A percentile compares a stretch with the other conserved stretches of the same genome.
Evolutionary conservation across 805 yeast species (phyloP).

Genomic region (Cyberlindnera bimundalis): DNA sequence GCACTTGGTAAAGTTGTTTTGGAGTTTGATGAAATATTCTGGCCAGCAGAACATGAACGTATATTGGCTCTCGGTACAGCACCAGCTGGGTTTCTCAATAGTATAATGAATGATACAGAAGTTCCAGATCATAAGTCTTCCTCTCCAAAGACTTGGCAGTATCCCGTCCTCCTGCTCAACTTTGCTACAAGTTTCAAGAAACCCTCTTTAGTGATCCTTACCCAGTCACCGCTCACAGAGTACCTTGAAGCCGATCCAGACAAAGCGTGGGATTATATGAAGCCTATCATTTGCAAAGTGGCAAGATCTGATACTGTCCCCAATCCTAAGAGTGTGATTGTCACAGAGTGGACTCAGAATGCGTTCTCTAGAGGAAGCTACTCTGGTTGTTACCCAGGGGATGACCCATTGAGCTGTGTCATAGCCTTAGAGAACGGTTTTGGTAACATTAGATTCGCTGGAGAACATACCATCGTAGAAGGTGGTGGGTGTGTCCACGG

Average conservation of each 20-base stretch:
- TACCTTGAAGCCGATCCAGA: slow-evolving; percentile 47
- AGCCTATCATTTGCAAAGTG: slow-evolving; percentile 37
- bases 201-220: slow-evolving; percentile 60
- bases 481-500: slow-evolving; percentile 94
- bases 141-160: slow-evolving; percentile 41
- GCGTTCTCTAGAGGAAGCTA: slow-evolving; percentile 81
- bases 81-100: slow-evolving; percentile 21
- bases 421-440: slow-evolving; percentile 60
- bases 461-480: slow-evolving; percentile 82
- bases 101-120: slow-evolving; percentile 12
- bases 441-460: slow-evolving; percentile 73
- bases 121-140: background rate
- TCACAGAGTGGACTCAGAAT: slow-evolving; percentile 76
- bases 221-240: slow-evolving; percentile 70
- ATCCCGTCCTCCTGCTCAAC: slow-evolving; percentile 61
- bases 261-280: slow-evolving; percentile 53
- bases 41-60: slow-evolving; percentile 54
- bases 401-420: slow-evolving; percentile 63
- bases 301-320: slow-evolving; percentile 29
- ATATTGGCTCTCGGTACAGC: slow-evolving; percentile 43
- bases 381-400: slow-evolving; percentile 64
- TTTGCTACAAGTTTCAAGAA: slow-evolving; percentile 42
- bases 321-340: slow-evolving; percentile 39
- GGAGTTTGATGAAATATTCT: slow-evolving; percentile 60
- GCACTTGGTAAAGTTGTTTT: slow-evolving; percentile 70